Evolutionary conservation across 495 filamentous ascomycete species (phyloP).

Genomic region (Bacidia gigantensis): DNA sequence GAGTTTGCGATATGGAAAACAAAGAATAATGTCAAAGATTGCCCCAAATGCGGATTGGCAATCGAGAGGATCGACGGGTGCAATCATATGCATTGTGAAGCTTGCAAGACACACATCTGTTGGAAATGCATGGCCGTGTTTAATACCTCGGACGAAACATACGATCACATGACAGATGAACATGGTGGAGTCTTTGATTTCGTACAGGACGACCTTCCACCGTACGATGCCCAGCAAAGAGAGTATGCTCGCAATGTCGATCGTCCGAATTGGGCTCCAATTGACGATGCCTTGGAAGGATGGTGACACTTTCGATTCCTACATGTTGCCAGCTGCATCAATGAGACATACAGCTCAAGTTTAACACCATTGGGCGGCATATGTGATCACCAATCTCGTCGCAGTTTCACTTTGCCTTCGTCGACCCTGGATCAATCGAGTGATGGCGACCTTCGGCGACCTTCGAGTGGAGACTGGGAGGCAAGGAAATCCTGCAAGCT

Average conservation of each 20-base stretch:
- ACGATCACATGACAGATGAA: constrained; percentile 18
- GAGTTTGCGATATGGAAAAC: constrained; percentile 13
- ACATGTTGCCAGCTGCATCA: too few relatives aligned
- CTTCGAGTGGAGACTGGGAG: too few relatives aligned
- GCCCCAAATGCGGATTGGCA: constrained; percentile 19
- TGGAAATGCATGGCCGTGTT: constrained; percentile 24
- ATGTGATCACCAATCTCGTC: too few relatives aligned
- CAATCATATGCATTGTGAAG: constrained; percentile 23
- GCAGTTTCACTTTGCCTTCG: too few relatives aligned
- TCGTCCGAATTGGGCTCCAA: too few relatives aligned
- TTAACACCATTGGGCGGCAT: too few relatives aligned
- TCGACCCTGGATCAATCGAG: too few relatives aligned
- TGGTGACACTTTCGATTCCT: too few relatives aligned
- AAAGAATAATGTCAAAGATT: constrained; percentile 17
- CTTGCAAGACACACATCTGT: constrained; percentile 22
- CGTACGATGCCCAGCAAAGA: not conserved
- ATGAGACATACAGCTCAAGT: too few relatives aligned
- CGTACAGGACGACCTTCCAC: not conserved
- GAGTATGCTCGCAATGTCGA: not conserved
- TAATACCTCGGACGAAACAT: constrained; percentile 4
- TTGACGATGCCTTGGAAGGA: too few relatives aligned
- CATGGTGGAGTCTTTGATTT: constrained; percentile 10
- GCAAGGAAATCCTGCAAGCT: too few relatives aligned
- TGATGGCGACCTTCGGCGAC: too few relatives aligned
- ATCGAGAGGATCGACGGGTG: constrained; percentile 24